Evolutionary conservation across 2,329 filamentous ascomycete species (phyloP).

Genomic region (Cytospora mali): DNA sequence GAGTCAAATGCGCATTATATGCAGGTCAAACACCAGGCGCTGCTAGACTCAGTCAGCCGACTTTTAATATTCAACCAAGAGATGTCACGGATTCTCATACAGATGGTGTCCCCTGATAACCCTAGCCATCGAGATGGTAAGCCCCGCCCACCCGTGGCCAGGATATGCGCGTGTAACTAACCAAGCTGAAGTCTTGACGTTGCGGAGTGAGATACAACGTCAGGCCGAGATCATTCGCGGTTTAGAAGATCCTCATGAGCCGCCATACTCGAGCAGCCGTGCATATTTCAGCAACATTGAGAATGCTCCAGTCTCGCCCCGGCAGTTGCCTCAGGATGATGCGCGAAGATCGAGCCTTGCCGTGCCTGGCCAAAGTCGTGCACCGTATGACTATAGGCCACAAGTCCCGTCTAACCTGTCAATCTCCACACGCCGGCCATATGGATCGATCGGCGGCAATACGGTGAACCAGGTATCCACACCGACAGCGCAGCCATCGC

Average conservation of each 20-base stretch:
- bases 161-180: conserved; percentile 34
- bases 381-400: conserved; percentile 69
- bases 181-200: conserved; percentile 48
- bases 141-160: conserved; percentile 38
- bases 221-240: conserved; percentile 60
- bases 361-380: conserved; percentile 56
- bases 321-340: conserved; percentile 85
- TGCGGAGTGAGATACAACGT: conserved; percentile 64
- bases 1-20: conserved; percentile 83
- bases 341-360: conserved; percentile 71
- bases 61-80: conserved; percentile 79
- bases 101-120: conserved; percentile 74
- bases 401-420: conserved; percentile 82
- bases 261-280: conserved; percentile 63
- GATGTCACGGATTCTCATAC: conserved; percentile 73
- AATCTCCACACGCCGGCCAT: conserved; percentile 73
- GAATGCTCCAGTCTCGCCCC: conserved; percentile 80
- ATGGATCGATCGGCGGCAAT: conserved; percentile 79
- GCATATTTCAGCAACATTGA: conserved; percentile 70
- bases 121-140: conserved; percentile 80
- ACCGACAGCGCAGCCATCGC: conserved; percentile 66
- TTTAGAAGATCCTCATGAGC: conserved; percentile 69
- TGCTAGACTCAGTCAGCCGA: conserved; percentile 78
- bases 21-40: conserved; percentile 76
- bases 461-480: conserved; percentile 15